A percentile compares a stretch with the other conserved stretches of the same genome.
Conservation (phyloP, 805 yeast genomes). For the Ogataea saltuana region DNA sequence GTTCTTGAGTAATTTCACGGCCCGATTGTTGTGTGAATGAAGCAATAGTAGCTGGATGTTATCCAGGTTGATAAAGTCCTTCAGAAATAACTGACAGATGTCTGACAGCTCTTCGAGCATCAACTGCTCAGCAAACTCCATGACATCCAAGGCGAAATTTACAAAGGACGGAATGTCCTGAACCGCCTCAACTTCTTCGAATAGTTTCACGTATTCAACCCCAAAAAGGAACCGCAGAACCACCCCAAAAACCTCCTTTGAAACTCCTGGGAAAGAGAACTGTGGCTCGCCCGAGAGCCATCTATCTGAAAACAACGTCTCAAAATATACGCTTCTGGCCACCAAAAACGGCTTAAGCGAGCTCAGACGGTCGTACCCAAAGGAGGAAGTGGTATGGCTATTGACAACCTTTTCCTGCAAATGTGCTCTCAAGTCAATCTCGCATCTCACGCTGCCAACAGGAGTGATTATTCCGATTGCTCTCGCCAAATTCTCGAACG, state of each 20-base stretch:
- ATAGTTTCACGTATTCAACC: slow-evolving; percentile 40
- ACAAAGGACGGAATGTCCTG: slow-evolving; percentile 44
- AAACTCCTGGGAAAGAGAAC: slow-evolving; percentile 42
- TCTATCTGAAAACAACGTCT: slow-evolving; percentile 50
- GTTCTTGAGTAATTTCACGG: slow-evolving; percentile 55
- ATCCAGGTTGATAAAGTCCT: slow-evolving; percentile 56
- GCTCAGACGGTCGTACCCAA: slow-evolving; percentile 47
- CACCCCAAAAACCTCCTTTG: slow-evolving; percentile 44
- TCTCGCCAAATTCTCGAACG: slow-evolving; percentile 32
- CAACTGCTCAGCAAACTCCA: slow-evolving; percentile 64
- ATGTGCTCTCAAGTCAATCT: slow-evolving; percentile 20
- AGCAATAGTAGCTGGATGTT: slow-evolving; percentile 58
- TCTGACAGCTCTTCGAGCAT: slow-evolving; percentile 59
- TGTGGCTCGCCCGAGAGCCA: slow-evolving; percentile 44
- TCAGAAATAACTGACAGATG: slow-evolving; percentile 59
- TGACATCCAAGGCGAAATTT: slow-evolving; percentile 54
- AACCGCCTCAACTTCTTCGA: slow-evolving; percentile 34
- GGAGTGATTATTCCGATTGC: slow-evolving; percentile 30
- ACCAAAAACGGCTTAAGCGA: slow-evolving; percentile 56
- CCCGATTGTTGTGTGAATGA: slow-evolving; percentile 53
- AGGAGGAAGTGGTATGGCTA: slow-evolving; percentile 38
- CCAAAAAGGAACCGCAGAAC: slow-evolving; percentile 63
- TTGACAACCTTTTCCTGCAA: slow-evolving; percentile 17
- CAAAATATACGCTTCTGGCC: slow-evolving; percentile 63
- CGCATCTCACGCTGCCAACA: slow-evolving; percentile 30